A percentile compares a stretch with the other conserved stretches of the same genome.
Evolutionary conservation across 768 basidiomycete species (phyloP).

Genomic region (Chalciporus piperatus): DNA sequence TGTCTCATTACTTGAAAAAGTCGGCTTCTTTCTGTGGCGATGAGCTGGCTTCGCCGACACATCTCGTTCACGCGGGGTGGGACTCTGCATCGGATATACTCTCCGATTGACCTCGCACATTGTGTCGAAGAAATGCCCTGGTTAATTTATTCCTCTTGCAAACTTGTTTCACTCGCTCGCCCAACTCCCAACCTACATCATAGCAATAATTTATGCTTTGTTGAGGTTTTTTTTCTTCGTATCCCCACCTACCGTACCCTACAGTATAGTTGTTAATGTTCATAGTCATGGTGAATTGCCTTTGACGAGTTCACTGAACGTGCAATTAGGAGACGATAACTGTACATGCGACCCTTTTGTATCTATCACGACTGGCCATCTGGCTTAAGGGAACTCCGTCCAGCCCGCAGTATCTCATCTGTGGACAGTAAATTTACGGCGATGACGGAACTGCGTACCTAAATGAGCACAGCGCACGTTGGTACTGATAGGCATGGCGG

Average conservation of each 20-base stretch:
- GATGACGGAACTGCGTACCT: constrained; percentile 72
- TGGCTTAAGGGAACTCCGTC: constrained; percentile 82
- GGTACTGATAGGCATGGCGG: constrained; percentile 6
- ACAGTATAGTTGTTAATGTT: constrained; percentile 31
- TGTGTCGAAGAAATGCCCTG: constrained; percentile 4
- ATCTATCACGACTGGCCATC: constrained; percentile 58
- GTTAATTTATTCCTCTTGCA: constrained; percentile 28
- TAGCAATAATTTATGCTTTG: constrained; percentile 28
- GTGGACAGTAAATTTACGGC: constrained; percentile 93
- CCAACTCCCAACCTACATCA: constrained; percentile 16
- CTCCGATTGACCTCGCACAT: constrained; percentile 28
- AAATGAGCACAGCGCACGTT: constrained; percentile 24
- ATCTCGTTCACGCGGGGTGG: constrained; percentile 57
- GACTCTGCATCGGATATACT: constrained; percentile 47
- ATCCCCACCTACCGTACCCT: constrained; percentile 23
- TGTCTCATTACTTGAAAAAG: constrained; percentile 38
- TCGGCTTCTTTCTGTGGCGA: constrained; percentile 39
- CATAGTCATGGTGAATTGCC: constrained; percentile 22
- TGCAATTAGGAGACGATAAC: constrained; percentile 22
- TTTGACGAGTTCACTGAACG: constrained; percentile 12
- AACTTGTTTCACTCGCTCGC: constrained; percentile 17
- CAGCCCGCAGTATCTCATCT: constrained; percentile 92
- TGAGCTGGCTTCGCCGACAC: constrained; percentile 43
- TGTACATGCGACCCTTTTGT: constrained; percentile 13
- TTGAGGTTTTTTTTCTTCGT: constrained; percentile 7